These are phyloP conservation scores for Syzygium malaccense DNA, from an alignment of 441 rosid genomes.

Conservation along the genomic window DNA sequence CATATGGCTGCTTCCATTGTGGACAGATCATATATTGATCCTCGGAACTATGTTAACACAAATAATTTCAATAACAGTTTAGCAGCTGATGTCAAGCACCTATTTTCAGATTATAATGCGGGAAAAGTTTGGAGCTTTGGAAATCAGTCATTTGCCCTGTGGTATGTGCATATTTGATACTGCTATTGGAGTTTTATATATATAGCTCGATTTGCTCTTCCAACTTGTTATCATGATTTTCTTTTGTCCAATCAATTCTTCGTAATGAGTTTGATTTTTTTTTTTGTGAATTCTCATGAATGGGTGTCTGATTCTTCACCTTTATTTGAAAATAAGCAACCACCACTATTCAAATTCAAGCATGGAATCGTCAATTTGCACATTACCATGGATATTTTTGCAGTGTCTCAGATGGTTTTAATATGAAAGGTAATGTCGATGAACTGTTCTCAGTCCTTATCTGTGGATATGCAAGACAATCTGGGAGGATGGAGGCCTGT, in stretches of 20 bases:
- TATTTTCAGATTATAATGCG: constrained; percentile 44
- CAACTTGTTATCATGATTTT: neutral
- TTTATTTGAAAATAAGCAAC: neutral
- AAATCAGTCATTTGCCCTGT: constrained; percentile 41
- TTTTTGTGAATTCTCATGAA: neutral
- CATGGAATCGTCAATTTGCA: neutral
- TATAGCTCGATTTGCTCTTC: neutral
- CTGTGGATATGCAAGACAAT: neutral
- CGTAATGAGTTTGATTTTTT: neutral
- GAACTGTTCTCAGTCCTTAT: neutral
- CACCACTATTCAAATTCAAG: neutral
- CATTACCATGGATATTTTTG: neutral
- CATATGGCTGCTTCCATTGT: constrained; percentile 34
- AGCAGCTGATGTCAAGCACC: constrained; percentile 44
- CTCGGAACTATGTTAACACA: constrained; percentile 32
- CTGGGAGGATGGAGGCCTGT: neutral
- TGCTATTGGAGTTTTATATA: neutral
- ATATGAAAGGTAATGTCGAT: neutral
- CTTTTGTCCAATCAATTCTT: neutral
- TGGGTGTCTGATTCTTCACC: neutral
- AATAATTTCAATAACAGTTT: constrained; percentile 40
- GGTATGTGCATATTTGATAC: constrained; percentile 26
- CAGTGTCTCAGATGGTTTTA: neutral
- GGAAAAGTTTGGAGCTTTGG: constrained; percentile 65
- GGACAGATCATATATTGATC: constrained; percentile 63